Evolutionary conservation across 495 filamentous ascomycete species (phyloP).

Genomic region (Achaetomiella virescens): DNA sequence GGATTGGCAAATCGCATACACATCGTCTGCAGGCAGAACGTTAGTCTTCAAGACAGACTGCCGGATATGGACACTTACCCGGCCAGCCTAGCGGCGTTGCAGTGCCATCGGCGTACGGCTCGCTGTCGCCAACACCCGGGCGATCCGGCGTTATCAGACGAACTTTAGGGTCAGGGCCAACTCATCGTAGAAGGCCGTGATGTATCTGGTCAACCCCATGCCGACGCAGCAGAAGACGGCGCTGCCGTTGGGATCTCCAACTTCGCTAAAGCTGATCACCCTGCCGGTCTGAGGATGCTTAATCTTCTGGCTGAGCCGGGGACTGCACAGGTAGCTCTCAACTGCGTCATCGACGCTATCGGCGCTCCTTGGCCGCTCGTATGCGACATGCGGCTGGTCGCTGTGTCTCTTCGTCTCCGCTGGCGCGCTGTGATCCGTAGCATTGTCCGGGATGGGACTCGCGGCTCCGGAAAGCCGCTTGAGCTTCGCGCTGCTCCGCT

Average conservation of each 20-base stretch:
- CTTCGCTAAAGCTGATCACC: constrained; percentile 91
- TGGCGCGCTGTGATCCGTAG: constrained; percentile 25
- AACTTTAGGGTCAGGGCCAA: constrained; percentile 83
- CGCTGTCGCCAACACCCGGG: constrained; percentile 90
- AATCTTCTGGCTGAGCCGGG: constrained; percentile 81
- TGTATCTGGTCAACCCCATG: constrained; percentile 94
- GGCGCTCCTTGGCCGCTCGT: constrained; percentile 62
- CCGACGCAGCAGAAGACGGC: constrained; percentile 96
- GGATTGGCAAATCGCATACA: constrained; percentile 87
- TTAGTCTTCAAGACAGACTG: constrained; percentile 4
- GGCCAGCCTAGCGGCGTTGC: constrained; percentile 92
- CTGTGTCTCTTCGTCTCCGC: constrained; percentile 19
- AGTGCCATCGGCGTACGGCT: constrained; percentile 69
- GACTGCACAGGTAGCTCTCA: constrained; percentile 73
- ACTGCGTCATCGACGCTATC: constrained; percentile 89
- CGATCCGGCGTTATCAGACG: constrained; percentile 90
- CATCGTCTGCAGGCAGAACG: constrained; percentile 61
- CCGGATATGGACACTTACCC: constrained; percentile 51
- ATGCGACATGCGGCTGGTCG: constrained; percentile 34
- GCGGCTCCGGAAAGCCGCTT: constrained; percentile 43
- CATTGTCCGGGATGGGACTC: constrained; percentile 34
- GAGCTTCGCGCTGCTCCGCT: constrained; percentile 42
- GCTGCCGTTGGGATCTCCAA: constrained; percentile 85
- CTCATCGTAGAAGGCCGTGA: constrained; percentile 97
- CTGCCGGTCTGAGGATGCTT: constrained; percentile 77